Evolutionary conservation across 768 basidiomycete genomes (phyloP), one percentile per base, ranked within the genome.

Genomic region (Agrocybe praecox): DNA sequence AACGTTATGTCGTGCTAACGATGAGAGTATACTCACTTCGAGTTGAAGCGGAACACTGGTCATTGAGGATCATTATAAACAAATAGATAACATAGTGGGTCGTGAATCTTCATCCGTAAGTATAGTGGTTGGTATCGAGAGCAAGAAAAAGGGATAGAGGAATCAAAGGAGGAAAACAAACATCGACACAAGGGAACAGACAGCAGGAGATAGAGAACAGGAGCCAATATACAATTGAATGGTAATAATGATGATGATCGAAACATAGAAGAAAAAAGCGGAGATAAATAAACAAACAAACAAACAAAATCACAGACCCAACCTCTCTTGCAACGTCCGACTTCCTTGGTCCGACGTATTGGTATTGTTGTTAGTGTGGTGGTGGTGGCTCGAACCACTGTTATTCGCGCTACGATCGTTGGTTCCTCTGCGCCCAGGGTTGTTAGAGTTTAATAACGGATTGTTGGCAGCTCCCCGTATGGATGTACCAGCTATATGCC

Each of bases 241-340:
- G 40, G 24, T 55, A 53, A 51, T 12, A 29, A 43, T 24, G 23
- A 24, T 14, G 6, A 34, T n/a, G 4, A 15, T 6, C 11, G 23
- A 19, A 52, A 8, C 22, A 22, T 26, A 51, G 10, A 32, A 50
- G n/a, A 51, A n/a, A 46, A 45, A 45, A 26, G 26, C 10, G 26
- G 18, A 49, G 19, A 33, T 7, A 19, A 46, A 24, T 55, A 53
- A 55, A n/a, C n/a, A n/a, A 49, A 55, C 58, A 29, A 43, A 49
- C 19, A n/a, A n/a, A n/a, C 23, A 51, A 19, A 59, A 44, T 81
- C 73, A 90, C 43, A 91, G 79, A 71, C 91, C 91, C 87, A 93
- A 82, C 67, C 91, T 77, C 73, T 92, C 89, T 71, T 87, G 88
- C 78, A 93, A 85, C 78, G 91, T 90, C 83, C 90, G 90, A 78